Evolutionary conservation across 495 filamentous ascomycete species (phyloP).

Genomic region (Podospora fimiseda): DNA sequence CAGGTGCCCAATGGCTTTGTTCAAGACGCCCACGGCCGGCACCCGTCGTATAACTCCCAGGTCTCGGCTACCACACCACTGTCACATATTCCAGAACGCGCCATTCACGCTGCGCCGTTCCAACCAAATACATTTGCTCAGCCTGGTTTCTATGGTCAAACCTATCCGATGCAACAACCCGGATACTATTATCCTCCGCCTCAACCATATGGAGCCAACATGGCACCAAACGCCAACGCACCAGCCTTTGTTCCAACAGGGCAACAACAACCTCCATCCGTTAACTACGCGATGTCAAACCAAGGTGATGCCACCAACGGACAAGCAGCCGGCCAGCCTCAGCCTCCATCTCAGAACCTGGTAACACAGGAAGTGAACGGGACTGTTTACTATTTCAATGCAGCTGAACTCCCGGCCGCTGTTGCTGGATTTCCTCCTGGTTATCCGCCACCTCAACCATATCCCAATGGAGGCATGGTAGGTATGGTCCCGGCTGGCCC

Average conservation of each 20-base stretch:
- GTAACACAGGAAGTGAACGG: constrained; percentile 90
- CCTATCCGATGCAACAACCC: constrained; percentile 49
- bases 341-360: constrained; percentile 52
- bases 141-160: constrained; percentile 56
- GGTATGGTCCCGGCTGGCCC: constrained; percentile 72
- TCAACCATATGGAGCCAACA: constrained; percentile 45
- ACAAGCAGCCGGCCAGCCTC: constrained; percentile 17
- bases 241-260: constrained; percentile 53
- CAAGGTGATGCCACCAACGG: constrained; percentile 35
- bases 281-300: constrained; percentile 34
- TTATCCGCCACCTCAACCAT: constrained; percentile 44
- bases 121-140: constrained; percentile 66
- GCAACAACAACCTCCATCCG: constrained; percentile 43
- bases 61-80: constrained; percentile 76
- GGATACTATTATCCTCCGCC: constrained; percentile 48
- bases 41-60: constrained; percentile 71
- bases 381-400: constrained; percentile 90
- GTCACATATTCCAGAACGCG: constrained; percentile 90
- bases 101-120: constrained; percentile 87
- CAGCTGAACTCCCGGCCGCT: constrained; percentile 58
- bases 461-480: constrained; percentile 59
- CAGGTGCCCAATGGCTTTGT: constrained; percentile 54
- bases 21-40: constrained; percentile 58
- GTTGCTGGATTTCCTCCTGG: constrained; percentile 45
- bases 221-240: constrained; percentile 48